phyloP scores from a whole-genome alignment of 305 asterid species.

The Solanum aculeatissimum region DNA sequence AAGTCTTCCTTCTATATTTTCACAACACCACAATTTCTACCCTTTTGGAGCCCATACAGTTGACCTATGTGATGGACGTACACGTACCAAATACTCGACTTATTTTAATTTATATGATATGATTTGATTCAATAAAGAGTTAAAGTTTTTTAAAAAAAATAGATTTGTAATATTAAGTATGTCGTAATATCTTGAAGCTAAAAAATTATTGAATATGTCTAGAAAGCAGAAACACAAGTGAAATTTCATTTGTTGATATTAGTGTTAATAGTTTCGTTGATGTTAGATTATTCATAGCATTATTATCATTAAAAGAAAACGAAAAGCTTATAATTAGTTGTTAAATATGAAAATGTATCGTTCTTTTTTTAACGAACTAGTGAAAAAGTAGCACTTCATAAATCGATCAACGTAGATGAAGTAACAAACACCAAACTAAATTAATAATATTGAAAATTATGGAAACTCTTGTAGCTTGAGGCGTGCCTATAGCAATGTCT shows the following conservation, averaged over 20 bases:
- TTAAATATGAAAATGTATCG: not conserved
- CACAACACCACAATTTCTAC: not conserved
- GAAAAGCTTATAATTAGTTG: too few species aligned
- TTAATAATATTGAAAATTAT: not conserved
- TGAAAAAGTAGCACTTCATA: not conserved
- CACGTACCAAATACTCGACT: not conserved
- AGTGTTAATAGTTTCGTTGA: not conserved
- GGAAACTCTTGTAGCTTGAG: too few species aligned
- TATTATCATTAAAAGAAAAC: too few species aligned
- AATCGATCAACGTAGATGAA: not conserved
- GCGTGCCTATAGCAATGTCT: too few species aligned
- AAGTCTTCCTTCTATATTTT: not conserved
- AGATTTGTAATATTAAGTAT: not conserved
- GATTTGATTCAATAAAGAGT: rapidly evolving
- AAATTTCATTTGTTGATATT: not conserved
- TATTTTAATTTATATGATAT: not conserved
- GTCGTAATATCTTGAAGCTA: not conserved
- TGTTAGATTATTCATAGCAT: too few species aligned
- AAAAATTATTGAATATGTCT: not conserved
- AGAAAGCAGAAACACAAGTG: not conserved
- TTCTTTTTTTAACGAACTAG: not conserved
- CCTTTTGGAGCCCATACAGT: not conserved
- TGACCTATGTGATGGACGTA: not conserved
- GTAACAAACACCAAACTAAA: not conserved
- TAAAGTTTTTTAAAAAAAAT: too few species aligned